phyloP scores from a whole-genome alignment of 2,329 filamentous ascomycete species.

The Penicillium sp. region DNA sequence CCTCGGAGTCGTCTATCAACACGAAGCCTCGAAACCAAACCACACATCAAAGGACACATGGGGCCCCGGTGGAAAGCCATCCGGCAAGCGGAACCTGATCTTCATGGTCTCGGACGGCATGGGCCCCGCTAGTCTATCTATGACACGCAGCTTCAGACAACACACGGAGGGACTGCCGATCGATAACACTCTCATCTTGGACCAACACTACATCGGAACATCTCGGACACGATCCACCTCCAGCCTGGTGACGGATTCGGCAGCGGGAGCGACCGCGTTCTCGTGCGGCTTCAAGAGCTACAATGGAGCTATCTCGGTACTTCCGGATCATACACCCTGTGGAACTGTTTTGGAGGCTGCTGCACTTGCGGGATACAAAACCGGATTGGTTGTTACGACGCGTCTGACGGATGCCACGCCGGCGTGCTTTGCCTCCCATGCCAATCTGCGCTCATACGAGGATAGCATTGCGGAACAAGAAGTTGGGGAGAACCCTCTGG shows the following conservation, averaged over 20 bases:
- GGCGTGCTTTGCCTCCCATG: conserved; percentile 90
- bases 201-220: conserved; percentile 86
- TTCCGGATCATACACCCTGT: conserved; percentile 82
- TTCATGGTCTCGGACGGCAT: conserved; percentile 99
- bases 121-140: conserved; percentile 85
- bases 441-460: conserved; percentile 74
- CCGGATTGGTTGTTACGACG: conserved; percentile 92
- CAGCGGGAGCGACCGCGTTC: conserved; percentile 96
- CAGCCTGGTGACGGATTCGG: conserved; percentile 89
- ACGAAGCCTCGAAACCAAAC: conserved; percentile 51
- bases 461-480: conserved; percentile 92
- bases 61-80: conserved; percentile 45
- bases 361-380: conserved; percentile 86
- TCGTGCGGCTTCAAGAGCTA: conserved; percentile 92
- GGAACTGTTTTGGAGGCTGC: conserved; percentile 93
- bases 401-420: conserved; percentile 94
- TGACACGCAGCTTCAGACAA: conserved; percentile 87
- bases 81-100: conserved; percentile 83
- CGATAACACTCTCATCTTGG: conserved; percentile 74
- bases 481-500: conserved; percentile 82
- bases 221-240: conserved; percentile 82
- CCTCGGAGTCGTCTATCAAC: conserved; percentile 78
- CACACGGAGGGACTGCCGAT: conserved; percentile 70
- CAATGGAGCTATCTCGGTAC: conserved; percentile 90
- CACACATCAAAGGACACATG: conserved; percentile 30